Base-by-base conservation (phyloP, 768 basidiomycete genomes). In the Harrya chromipes region DNA sequence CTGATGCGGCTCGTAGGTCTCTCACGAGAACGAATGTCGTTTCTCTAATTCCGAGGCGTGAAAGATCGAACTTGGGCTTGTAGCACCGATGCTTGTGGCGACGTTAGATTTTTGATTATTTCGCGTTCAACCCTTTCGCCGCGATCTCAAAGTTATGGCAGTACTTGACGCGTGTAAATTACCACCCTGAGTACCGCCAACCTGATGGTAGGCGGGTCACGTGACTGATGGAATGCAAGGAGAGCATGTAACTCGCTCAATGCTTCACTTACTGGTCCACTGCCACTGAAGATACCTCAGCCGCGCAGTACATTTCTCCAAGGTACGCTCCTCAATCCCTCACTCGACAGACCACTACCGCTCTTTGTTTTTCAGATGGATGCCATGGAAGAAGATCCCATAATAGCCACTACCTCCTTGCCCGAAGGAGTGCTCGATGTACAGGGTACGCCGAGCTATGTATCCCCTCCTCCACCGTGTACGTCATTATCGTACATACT, bases 321-420 rank as follows among this genome's bases (percentile, higher is more conserved):
- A 48, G 35, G 47, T 56, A 53, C 44, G 13, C 37, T 41, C 43
- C 38, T 44, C 44, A 16, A 23, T 23, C 24, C n/a, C 1, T 9
- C 2, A 14, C 24, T 21, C 39, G 34, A 43, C 16, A 6, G 14
- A 27, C 16, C 12, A 16, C 31, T 27, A 34, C 24, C 24, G 49
- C 16, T 33, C 4, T 24, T 19, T 17, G n/a, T 38, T 43, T 34
- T 37, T 44, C 44, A 68, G 55, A 69, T 67, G 68, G 63, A 67
- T 45, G 55, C 56, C 34, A 70, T 68, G 68, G 68, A 68, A 52
- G 65, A 59, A 54, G 67, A 70, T 63, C 62, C 57, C 24, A 49
- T 64, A 55, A 51, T 68, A 45, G 49, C 36, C 38, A 56, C 54
- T 26, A 54, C 58, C n/a, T 53, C 63, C 40, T 59, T 58, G 52